phyloP scores from a whole-genome alignment of 768 basidiomycete genomes.

The Pleurotus tuoliensis region DNA sequence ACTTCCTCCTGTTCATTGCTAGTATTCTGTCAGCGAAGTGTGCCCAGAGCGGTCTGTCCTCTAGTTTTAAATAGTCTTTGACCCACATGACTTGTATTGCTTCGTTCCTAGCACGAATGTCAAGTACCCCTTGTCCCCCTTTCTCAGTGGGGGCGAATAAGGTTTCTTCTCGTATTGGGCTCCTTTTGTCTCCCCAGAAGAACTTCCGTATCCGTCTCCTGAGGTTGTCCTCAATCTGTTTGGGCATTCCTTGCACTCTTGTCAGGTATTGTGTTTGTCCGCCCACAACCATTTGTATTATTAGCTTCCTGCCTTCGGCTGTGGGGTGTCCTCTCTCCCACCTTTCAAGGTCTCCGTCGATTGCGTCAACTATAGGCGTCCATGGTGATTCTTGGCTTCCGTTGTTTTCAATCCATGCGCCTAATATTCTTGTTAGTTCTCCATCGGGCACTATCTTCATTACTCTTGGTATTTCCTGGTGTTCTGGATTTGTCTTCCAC shows the following conservation, averaged over 20 bases:
- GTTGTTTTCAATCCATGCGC: background rate
- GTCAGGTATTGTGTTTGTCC: constrained; percentile 23
- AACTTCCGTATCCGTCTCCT: background rate
- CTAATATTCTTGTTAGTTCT: background rate
- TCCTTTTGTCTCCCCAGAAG: background rate
- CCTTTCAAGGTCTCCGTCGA: background rate
- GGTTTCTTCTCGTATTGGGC: background rate
- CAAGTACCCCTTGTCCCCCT: background rate
- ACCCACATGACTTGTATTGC: background rate
- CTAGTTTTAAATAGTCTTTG: background rate
- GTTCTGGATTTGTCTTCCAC: background rate
- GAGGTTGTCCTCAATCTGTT: constrained; percentile 8
- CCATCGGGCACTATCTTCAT: background rate
- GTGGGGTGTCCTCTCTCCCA: background rate
- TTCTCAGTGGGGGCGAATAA: background rate
- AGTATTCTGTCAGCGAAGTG: background rate
- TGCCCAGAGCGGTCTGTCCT: background rate
- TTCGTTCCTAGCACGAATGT: background rate
- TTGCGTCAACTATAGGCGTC: background rate
- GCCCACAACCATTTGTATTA: constrained; percentile 19
- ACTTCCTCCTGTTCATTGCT: background rate
- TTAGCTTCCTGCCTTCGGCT: constrained; percentile 8
- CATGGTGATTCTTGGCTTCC: background rate
- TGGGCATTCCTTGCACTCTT: constrained; percentile 23
- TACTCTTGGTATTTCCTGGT: background rate